Conservation (phyloP, 2,329 filamentous ascomycete species). For the Fusarium sp. region DNA sequence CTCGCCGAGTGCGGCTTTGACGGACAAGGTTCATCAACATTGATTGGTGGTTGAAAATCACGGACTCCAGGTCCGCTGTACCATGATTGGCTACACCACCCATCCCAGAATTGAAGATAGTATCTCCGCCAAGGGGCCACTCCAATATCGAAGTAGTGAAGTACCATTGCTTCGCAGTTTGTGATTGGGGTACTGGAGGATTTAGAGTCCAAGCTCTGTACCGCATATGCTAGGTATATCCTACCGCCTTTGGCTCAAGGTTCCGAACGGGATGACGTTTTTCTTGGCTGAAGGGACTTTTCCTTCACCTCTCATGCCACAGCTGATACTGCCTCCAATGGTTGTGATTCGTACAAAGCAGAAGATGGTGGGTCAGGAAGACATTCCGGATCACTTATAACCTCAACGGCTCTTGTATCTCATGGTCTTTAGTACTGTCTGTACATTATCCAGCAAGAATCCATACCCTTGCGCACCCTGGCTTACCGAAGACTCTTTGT, state of each 20-base stretch:
- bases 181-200: not conserved
- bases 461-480: not conserved
- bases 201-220: not conserved
- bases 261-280: conserved; percentile 12
- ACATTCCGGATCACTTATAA: not conserved
- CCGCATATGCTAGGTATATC: not conserved
- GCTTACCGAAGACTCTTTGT: not conserved
- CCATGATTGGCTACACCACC: not conserved
- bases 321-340: not conserved
- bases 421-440: no score
- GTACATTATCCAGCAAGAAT: not conserved
- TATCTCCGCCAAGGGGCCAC: not conserved
- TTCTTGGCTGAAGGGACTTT: not conserved
- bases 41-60: not conserved
- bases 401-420: not conserved
- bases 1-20: not conserved
- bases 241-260: not conserved
- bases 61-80: not conserved
- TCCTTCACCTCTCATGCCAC: not conserved
- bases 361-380: not conserved
- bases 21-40: no score
- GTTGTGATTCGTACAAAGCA: not conserved
- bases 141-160: not conserved
- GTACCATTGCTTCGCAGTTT: not conserved
- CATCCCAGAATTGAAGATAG: not conserved